A percentile compares a stretch with the other conserved stretches of the same genome.
phyloP scores from a whole-genome alignment of 2,329 filamentous ascomycete genomes.

The Talaromyces sp. region DNA sequence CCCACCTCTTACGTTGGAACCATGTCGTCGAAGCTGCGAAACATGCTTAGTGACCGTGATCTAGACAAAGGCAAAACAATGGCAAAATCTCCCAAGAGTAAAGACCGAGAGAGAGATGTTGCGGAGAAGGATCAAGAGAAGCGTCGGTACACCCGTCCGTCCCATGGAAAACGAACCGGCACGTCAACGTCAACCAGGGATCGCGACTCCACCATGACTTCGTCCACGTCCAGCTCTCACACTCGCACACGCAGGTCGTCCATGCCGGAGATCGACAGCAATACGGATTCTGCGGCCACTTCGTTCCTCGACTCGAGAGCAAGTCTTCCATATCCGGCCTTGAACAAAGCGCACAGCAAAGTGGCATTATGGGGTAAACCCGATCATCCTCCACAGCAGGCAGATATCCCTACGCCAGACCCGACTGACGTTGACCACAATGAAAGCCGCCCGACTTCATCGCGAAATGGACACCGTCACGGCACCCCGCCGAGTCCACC shows the following conservation, averaged over 20 bases:
- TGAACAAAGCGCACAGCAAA: slow-evolving; percentile 89
- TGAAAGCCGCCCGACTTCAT: slow-evolving; percentile 24
- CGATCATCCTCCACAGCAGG: slow-evolving; percentile 25
- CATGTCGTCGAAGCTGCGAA: slow-evolving; percentile 15
- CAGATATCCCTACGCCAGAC: slow-evolving; percentile 59
- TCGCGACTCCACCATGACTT: slow-evolving; percentile 15
- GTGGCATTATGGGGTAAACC: slow-evolving; percentile 65
- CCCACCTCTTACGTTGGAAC: neutral
- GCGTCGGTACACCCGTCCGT: slow-evolving; percentile 12
- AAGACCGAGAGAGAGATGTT: slow-evolving; percentile 19
- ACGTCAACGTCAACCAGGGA: slow-evolving; percentile 18
- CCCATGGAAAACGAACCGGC: slow-evolving; percentile 16
- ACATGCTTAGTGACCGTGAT: slow-evolving; percentile 13
- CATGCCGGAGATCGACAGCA: slow-evolving; percentile 17
- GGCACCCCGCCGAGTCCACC: slow-evolving; percentile 46
- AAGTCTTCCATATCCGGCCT: slow-evolving; percentile 68
- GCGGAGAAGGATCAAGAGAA: slow-evolving; percentile 15
- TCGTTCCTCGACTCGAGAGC: slow-evolving; percentile 42
- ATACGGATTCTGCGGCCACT: slow-evolving; percentile 25
- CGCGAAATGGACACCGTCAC: slow-evolving; percentile 23
- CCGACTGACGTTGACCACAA: slow-evolving; percentile 58
- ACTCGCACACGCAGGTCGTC: slow-evolving; percentile 15
- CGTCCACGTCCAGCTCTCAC: slow-evolving; percentile 15
- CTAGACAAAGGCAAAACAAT: slow-evolving; percentile 8
- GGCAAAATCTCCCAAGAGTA: slow-evolving; percentile 19